These are phyloP conservation scores for Xylariaceae sp. DNA, from an alignment of 2,329 filamentous ascomycete species.

Conservation along the genomic window DNA sequence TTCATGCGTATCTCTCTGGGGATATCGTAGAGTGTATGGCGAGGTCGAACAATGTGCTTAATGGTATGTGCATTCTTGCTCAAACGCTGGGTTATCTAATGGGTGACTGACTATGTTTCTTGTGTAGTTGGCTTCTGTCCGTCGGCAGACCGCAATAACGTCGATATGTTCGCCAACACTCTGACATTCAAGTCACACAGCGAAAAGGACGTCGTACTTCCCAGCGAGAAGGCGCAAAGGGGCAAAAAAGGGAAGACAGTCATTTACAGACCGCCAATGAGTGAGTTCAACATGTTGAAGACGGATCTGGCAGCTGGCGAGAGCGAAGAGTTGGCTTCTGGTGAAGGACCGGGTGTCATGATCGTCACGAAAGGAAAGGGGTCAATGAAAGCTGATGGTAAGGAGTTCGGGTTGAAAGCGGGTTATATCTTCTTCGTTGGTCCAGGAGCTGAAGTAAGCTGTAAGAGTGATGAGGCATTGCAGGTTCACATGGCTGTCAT, in stretches of 20 bases:
- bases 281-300: constrained; percentile 67
- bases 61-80: constrained; percentile 27
- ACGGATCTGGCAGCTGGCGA: constrained; percentile 55
- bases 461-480: constrained; percentile 30
- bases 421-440: constrained; percentile 67
- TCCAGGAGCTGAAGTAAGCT: constrained; percentile 40
- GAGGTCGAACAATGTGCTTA: constrained; percentile 69
- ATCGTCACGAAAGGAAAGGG: constrained; percentile 59
- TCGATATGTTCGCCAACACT: constrained; percentile 59
- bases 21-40: constrained; percentile 80
- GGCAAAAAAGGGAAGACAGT: constrained; percentile 58
- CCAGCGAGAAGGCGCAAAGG: constrained; percentile 43
- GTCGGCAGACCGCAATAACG: constrained; percentile 56
- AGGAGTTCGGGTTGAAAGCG: constrained; percentile 51
- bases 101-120: too few species aligned
- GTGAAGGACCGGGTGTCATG: constrained; percentile 60
- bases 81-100: too few species aligned
- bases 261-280: constrained; percentile 63
- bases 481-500: constrained; percentile 38
- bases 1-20: constrained; percentile 69
- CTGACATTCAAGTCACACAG: constrained; percentile 63
- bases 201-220: constrained; percentile 52
- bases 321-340: constrained; percentile 50
- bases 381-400: constrained; percentile 49
- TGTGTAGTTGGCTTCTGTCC: constrained; percentile 57